Base-by-base conservation (phyloP, 2,329 filamentous ascomycete species). In the Cyanodermella asteris region DNA sequence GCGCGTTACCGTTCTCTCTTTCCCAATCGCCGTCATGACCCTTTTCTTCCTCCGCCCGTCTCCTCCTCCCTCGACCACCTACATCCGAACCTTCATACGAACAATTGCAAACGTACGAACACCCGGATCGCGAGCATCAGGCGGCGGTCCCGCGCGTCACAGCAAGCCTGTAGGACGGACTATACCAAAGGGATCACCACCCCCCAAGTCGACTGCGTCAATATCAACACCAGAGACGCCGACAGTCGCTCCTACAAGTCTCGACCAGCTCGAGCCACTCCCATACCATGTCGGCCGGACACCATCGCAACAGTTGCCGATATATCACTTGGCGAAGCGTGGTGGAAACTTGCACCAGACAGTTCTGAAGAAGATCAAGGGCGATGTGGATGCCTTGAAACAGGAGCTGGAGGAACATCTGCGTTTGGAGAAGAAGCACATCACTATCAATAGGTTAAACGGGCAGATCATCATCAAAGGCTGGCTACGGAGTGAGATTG, bases 261-360 rank as follows among this genome's bases (percentile, higher is more conserved):
- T 56, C 55, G n/a, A n/a, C n/a, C n/a, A n/a, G n/a, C n/a, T n/a
- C n/a, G 34, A 43, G 49, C 32, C 46, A 25, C 38, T 24, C 11
- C 61, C 65, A 7, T 91, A 81, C 55, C 61, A 70, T 38, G 61
- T 94, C 34, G 56, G 57, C 25, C 72, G 80, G 32, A 84, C 78
- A 3, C 52, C 58, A 2, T 71, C 64, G 18, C 64, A 68, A 23
- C 67, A 78, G 35, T 54, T 87, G 3, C 69, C 78, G 13, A 63
- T 94, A 22, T 97, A 94, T 51, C 56, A 69, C 10, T 57, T 68
- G 35, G 55, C 51, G 34, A 82, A 77, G 53, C 60, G 67, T 8
- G 80, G 80, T 26, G 77, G 78, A 9, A 87, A 76, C 35, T 59
- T 70, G 42, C 65, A 69, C 38, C 50, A 75, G 39, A 90, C 84